Evolutionary conservation across 345 rosid species (phyloP).

Genomic region (Eucalyptus erythrocorys): DNA sequence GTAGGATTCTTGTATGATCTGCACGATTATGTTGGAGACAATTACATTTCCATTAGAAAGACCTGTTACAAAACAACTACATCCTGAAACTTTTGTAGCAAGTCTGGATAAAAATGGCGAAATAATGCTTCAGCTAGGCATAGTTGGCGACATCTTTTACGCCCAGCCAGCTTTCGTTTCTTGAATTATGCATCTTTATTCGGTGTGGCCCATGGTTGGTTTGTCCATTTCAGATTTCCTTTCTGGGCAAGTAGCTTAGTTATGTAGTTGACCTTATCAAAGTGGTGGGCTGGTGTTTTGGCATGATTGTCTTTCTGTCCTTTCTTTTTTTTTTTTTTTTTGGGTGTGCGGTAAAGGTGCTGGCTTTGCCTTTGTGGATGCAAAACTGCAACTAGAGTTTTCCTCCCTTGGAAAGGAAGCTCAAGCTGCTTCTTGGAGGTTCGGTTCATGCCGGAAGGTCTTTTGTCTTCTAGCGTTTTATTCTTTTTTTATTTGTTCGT

Average conservation of each 20-base stretch:
- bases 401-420: background rate
- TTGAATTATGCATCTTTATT: background rate
- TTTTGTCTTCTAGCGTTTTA: background rate
- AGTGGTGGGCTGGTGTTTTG: background rate
- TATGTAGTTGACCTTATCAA: background rate
- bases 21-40: background rate
- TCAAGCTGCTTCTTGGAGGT: background rate
- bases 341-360: background rate
- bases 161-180: background rate
- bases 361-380: background rate
- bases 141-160: background rate
- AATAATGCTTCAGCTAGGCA: background rate
- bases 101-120: background rate
- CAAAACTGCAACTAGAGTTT: background rate
- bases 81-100: background rate
- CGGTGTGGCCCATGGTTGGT: background rate
- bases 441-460: background rate
- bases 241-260: background rate
- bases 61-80: background rate
- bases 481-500: background rate
- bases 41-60: background rate
- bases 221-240: background rate
- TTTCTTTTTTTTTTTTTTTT: rapidly evolving
- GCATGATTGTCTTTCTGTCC: background rate
- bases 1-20: background rate